A percentile compares a stretch with the other conserved stretches of the same genome.
phyloP scores from a whole-genome alignment of 2,329 filamentous ascomycete genomes.

The Aspergillus bombycis region DNA sequence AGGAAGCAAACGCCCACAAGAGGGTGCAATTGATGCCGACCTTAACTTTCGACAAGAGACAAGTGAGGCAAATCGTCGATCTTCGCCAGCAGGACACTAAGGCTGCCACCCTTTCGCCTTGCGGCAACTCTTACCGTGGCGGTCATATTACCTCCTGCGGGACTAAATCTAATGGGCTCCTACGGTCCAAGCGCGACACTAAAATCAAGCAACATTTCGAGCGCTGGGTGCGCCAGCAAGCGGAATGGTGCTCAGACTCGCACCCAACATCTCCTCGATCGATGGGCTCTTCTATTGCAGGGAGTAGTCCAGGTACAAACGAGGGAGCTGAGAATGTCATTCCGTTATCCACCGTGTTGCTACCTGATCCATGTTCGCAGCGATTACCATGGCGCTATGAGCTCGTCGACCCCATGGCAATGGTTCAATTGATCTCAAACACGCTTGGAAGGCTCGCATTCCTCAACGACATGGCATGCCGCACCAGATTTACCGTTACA shows the following conservation, averaged over 20 bases:
- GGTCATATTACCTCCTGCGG: no score
- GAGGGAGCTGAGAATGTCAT: neutral
- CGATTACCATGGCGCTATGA: neutral
- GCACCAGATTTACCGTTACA: neutral
- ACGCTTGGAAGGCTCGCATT: neutral
- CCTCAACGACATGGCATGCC: neutral
- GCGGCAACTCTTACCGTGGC: no score
- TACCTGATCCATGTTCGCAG: neutral
- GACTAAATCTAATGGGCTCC: neutral
- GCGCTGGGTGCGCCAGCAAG: neutral
- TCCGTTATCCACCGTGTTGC: neutral
- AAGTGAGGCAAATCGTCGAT: neutral
- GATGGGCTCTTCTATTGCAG: neutral
- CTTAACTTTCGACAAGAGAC: neutral
- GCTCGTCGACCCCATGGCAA: neutral
- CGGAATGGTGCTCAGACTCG: neutral
- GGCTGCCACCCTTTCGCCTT: no score
- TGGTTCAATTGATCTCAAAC: neutral
- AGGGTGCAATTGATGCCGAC: neutral
- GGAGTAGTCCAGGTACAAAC: neutral
- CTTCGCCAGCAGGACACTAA: neutral
- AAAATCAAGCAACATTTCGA: neutral
- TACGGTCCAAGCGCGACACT: neutral
- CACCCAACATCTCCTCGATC: neutral
- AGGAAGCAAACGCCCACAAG: neutral